phyloP scores from a whole-genome alignment of 108 stramenopile genomes.

The Cyclotella choctawhatcheeana region DNA sequence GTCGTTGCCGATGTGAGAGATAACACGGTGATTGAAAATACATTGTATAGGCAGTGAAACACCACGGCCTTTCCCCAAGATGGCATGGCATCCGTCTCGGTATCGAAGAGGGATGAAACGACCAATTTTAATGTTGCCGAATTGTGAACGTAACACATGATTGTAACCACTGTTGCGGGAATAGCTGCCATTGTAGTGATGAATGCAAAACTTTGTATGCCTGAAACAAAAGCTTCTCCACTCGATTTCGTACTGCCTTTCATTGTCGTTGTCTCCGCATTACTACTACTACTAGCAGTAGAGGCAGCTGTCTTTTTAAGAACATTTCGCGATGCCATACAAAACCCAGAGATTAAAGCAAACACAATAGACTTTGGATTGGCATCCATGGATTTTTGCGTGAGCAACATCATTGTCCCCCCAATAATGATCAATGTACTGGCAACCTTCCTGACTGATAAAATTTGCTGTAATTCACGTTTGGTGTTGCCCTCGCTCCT shows the following conservation, averaged over 20 bases:
- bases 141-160: background rate
- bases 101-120: background rate
- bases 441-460: conserved; percentile 16
- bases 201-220: conserved; percentile 21
- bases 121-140: background rate
- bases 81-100: background rate
- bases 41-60: conserved; percentile 64
- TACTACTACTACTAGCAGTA: too few relatives aligned
- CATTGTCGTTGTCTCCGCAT: background rate
- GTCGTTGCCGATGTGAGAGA: conserved; percentile 49
- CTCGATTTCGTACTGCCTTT: background rate
- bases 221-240: background rate
- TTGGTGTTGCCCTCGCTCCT: conserved; percentile 8
- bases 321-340: conserved; percentile 29
- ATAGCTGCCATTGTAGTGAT: conserved; percentile 24
- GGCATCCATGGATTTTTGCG: conserved; percentile 22
- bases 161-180: conserved; percentile 8
- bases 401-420: conserved; percentile 28
- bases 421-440: conserved; percentile 18
- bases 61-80: conserved; percentile 18
- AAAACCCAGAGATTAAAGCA: conserved; percentile 23
- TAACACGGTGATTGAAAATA: conserved; percentile 54
- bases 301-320: conserved; percentile 13
- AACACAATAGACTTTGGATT: conserved; percentile 13
- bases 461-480: conserved; percentile 11